Base-by-base conservation (phyloP, 345 rosid species). In the Citrus hindsii region DNA sequence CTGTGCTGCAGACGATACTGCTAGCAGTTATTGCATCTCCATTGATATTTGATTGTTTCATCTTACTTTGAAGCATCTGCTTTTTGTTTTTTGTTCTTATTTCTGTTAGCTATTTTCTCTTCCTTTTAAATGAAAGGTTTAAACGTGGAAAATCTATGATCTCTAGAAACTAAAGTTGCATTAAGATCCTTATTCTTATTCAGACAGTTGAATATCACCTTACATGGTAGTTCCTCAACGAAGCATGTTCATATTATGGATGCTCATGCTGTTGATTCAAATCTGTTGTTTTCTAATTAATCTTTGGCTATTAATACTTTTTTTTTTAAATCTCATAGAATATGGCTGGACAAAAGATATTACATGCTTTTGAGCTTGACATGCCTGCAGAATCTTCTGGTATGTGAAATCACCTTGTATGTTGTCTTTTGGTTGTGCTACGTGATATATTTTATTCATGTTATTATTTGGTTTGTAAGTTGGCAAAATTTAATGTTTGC, bases 321-420 rank as follows among this genome's bases (percentile, higher is more conserved):
- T 10, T 18, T 48, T 64, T 69, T 79, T 46, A 3, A 46, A 77
- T 85, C 79, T 75, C 74, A 65, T 80, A 92, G 97, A 78, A 74
- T 60, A 38, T 46, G 67, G 67, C 66, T 63, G 83, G 53, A 72
- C 85, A 72, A 77, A 82, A 77, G 81, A 73, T 84, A 22, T 82
- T 93, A 70, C 91, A 88, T 71, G 89, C 90, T 53, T 91, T 81
- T 82, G 94, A 89, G 88, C 76, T 82, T 59, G 89, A 93, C 77
- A 76, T 53, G 10, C 78, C 88, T 68, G 79, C 87, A 56, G 87
- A 84, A 76, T 81, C 79, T 85, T 65, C 85, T 77, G 90, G 99
- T 95, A 92, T 73, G 89, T 79, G 76, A 73, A 70, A 73, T 33
- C 71, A 73, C 51, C 63, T 72, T 38, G 19, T 38, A 28, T 27